phyloP scores from a whole-genome alignment of 129 eudicot species.

The Mikania micrantha region DNA sequence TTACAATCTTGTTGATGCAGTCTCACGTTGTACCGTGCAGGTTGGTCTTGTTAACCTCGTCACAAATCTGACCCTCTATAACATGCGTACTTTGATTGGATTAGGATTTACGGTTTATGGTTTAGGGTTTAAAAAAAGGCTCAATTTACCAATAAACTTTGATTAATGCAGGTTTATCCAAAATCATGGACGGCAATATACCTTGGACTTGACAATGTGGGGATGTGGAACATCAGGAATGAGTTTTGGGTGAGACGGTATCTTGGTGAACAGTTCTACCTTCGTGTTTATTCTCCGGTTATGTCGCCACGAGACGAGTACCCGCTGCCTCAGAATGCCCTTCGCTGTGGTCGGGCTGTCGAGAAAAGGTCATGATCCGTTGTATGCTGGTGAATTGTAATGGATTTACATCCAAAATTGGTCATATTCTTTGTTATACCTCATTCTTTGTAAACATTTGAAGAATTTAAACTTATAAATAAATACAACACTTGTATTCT shows the following conservation, averaged over 20 bases:
- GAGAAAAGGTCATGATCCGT: constrained; percentile 11
- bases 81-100: too few species aligned
- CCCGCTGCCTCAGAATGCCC: constrained; percentile 62
- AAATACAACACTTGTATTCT: constrained; percentile 5
- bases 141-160: background rate
- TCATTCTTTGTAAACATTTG: constrained; percentile 25
- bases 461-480: background rate
- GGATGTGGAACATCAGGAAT: constrained; percentile 88
- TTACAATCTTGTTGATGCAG: constrained; percentile 71
- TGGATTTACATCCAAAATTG: too few species aligned
- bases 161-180: constrained; percentile 66
- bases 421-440: constrained; percentile 23
- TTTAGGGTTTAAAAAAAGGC: too few species aligned
- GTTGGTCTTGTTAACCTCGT: too few species aligned
- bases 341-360: constrained; percentile 71
- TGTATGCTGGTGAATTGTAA: too few species aligned
- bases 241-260: constrained; percentile 80
- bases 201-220: constrained; percentile 67
- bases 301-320: constrained; percentile 65
- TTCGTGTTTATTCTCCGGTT: constrained; percentile 63
- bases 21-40: constrained; percentile 62
- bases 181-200: constrained; percentile 74
- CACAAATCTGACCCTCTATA: too few species aligned
- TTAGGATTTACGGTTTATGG: too few species aligned
- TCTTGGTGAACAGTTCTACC: constrained; percentile 77